Evolutionary conservation across 352 stramenopile genomes (phyloP), one percentile per base, ranked within the genome.

Genomic region (Lagenidium sp.): DNA sequence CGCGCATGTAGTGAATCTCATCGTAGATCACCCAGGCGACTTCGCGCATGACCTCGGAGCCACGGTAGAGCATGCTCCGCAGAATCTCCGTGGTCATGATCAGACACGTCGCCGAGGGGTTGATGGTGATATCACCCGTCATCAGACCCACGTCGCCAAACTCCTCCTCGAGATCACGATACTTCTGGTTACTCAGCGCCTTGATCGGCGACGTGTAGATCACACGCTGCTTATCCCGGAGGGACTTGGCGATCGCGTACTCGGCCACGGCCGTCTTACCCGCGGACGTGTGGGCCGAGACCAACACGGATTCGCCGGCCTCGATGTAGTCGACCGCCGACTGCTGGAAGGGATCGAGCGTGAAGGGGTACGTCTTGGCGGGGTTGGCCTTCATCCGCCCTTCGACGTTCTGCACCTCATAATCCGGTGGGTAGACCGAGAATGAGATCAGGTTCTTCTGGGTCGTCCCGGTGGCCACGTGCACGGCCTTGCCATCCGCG

Each of bases 191-290:
- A 60, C 68, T 95, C 41, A 99, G 65, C 28, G 96, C 97, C 57
- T 99, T 99, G 74, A 99, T 99, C 6, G 97, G 97, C 39, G 93
- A 99, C 18, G 97, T 99, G 74, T 99, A 99, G 30, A 99, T 97
- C 7, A 98, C 96, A 28, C 96, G 85, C 52, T 85, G 75, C 62
- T 87, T 92, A 60, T 89, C 73, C 6, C 70, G 68, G 53, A 98
- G 81, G 34, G 93, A 95, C 69, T 98, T 98, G 42, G 96, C 96
- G 50, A 99, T 99, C 5, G 97, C 97, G 60, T 99, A 99, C 63
- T 99, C 97, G 16, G 97, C 97, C 18, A 98, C 88, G 0, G 94
- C 80, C 7, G 90, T 98, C 68, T 98, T 99, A 37, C 96, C 96
- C 1, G 96, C 96, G 26, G 91, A 98, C 4, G 97, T 99, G 57